Evolutionary conservation across 2,329 filamentous ascomycete species (phyloP).

Genomic region (Sporothrix curviconia): DNA sequence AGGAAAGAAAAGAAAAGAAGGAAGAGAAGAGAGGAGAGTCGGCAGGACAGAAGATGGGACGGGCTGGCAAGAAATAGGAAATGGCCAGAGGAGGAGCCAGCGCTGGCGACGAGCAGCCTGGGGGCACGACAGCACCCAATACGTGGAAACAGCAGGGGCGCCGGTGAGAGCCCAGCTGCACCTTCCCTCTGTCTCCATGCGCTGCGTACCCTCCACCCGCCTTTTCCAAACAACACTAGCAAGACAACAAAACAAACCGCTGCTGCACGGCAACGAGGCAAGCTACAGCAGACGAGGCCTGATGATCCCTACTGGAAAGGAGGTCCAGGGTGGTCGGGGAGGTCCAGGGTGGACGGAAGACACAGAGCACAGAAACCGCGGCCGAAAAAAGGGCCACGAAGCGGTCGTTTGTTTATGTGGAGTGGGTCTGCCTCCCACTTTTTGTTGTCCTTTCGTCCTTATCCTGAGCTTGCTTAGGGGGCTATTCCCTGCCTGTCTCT

Average conservation of each 20-base stretch:
- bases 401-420: conserved; percentile 9
- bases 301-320: conserved; percentile 4
- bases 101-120: not conserved
- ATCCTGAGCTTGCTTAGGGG: not conserved
- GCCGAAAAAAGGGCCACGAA: not conserved
- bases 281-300: not conserved
- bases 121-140: too few relatives aligned
- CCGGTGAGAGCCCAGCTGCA: not conserved
- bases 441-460: not conserved
- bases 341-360: not conserved
- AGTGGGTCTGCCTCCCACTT: conserved; percentile 6
- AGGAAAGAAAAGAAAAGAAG: conserved; percentile 14
- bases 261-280: conserved; percentile 15
- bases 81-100: not conserved
- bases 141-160: not conserved
- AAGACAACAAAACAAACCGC: conserved; percentile 10
- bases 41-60: conserved; percentile 18
- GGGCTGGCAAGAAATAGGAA: conserved; percentile 18
- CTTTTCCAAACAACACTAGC: conserved; percentile 9
- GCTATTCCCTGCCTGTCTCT: not conserved
- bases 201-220: too few relatives aligned
- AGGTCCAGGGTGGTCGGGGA: not conserved
- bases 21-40: conserved; percentile 11
- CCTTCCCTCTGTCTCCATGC: too few relatives aligned
- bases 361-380: not conserved